Base-by-base conservation (phyloP, 208 protist genomes). In the Acanthamoeba culbertsoni region DNA sequence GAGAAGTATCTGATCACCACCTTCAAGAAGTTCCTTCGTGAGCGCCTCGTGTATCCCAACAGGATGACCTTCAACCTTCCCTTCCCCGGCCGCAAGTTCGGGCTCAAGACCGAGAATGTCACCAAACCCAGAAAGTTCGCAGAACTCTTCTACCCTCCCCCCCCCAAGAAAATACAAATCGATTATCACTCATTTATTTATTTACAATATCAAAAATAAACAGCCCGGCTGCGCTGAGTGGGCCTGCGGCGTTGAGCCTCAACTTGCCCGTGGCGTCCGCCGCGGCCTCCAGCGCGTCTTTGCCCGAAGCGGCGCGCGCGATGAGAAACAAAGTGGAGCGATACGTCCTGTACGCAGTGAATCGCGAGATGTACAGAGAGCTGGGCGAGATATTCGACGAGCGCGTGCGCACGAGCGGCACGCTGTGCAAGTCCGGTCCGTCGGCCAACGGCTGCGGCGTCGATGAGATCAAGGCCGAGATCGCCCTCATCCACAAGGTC, bases 91-190 rank as follows among this genome's bases (percentile, higher is more conserved):
- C 33, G 65, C 33, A 77, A 77, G 65, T 77, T 77, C n/a, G 40
- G 65, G 31, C 65, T 77, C 65, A 77, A 77, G 65, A 77, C 65
- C 10, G 65, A 77, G 65, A 77, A 77, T 26, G 65, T 77, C 37
- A 77, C 65, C 65, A 77, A 77, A 77, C 18, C 65, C n/a, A n/a
- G n/a, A n/a, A n/a, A n/a, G n/a, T n/a, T n/a, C n/a, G n/a, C n/a
- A n/a, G n/a, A n/a, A n/a, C n/a, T n/a, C n/a, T n/a, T n/a, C n/a
- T n/a, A n/a, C n/a, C n/a, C n/a, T n/a, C n/a, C n/a, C n/a, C n/a
- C n/a, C n/a, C n/a, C n/a, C n/a, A n/a, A n/a, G n/a, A n/a, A n/a
- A n/a, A n/a, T n/a, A n/a, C n/a, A n/a, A n/a, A n/a, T n/a, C n/a
- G n/a, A n/a, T n/a, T n/a, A n/a, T n/a, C n/a, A n/a, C 18, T 55